Percentiles rank a stretch among this genome's conserved stretches.
Conservation (phyloP, 2,329 filamentous ascomycete species). For the Tolypocladium pustulatum region DNA sequence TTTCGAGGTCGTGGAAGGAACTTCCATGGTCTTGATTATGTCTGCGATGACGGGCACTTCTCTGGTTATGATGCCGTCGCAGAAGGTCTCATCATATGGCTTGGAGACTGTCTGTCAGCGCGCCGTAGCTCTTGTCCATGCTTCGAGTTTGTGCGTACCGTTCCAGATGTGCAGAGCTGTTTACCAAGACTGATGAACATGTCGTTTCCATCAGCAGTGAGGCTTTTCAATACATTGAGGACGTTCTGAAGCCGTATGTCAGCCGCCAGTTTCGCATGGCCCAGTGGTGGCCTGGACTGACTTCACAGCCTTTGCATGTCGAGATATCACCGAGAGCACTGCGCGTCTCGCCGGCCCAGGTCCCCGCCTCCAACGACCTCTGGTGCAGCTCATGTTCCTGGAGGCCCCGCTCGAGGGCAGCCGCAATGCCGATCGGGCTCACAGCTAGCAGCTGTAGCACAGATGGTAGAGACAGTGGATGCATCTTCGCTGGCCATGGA, state of each 20-base stretch:
- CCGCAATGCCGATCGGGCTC: background rate
- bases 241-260: conserved; percentile 4
- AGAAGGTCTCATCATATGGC: conserved; percentile 38
- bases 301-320: conserved; percentile 15
- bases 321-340: background rate
- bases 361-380: background rate
- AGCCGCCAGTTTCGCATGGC: background rate
- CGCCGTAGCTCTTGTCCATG: background rate
- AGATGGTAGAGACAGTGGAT: background rate
- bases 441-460: background rate
- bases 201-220: conserved; percentile 32
- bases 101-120: background rate
- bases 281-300: conserved; percentile 1
- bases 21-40: conserved; percentile 32
- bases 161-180: conserved; percentile 20
- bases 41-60: conserved; percentile 44
- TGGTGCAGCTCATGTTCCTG: background rate
- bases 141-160: conserved; percentile 27
- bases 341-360: background rate
- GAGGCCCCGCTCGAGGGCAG: background rate
- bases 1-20: conserved; percentile 38
- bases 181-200: conserved; percentile 24
- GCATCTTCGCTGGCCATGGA: background rate
- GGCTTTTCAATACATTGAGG: conserved; percentile 27
- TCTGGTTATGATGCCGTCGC: conserved; percentile 36